Evolutionary conservation across 306 rosid genomes (phyloP), one percentile per base, ranked within the genome.

Genomic region (Nissolia schottii): DNA sequence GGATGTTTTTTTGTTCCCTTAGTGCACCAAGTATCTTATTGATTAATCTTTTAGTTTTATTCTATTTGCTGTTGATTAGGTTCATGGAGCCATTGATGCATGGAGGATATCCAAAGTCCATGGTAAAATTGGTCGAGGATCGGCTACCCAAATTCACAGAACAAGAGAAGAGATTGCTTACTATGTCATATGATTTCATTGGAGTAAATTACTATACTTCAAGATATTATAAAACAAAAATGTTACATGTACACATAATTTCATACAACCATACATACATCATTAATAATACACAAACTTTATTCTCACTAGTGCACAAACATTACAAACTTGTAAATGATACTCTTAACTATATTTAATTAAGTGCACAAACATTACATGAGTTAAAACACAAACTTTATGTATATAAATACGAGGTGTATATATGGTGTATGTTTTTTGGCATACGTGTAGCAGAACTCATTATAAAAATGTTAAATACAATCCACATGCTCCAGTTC

Each of bases 141-240:
- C 46, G 54, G 23, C 22, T 78, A 6, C 67, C 69, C 25, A 10
- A 2, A 12, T 66, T 72, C 46, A 31, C 38, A 3, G 16, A 56
- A 57, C 37, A 78, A 25, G 70, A 77, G 22, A 72, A 60, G 29
- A 38, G 11, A 1, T 5, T 82, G 71, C 15, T 82, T 0, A 57
- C 40, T 2, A 81, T 83, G 24, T 35, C 76, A 24, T 74, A 11
- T 43, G 86, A 79, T 70, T 82, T 74, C 56, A 54, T 79, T 10
- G 86, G 83, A 5, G 10, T 82, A 57, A 82, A 82, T 27, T 74
- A 78, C 14, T 82, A 82, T 35, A 57, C 81, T 10, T 40, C 81
- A 5, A 40, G 72, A 29, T 82, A 54, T 28, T 65, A 38, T n/a
- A n/a, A n/a, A n/a, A n/a, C 10, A 27, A 53, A 23, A 18, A 25